Percentiles rank a stretch among this genome's conserved stretches.
Evolutionary conservation across 306 rosid species (phyloP).

Genomic region (Cicer bijugum): DNA sequence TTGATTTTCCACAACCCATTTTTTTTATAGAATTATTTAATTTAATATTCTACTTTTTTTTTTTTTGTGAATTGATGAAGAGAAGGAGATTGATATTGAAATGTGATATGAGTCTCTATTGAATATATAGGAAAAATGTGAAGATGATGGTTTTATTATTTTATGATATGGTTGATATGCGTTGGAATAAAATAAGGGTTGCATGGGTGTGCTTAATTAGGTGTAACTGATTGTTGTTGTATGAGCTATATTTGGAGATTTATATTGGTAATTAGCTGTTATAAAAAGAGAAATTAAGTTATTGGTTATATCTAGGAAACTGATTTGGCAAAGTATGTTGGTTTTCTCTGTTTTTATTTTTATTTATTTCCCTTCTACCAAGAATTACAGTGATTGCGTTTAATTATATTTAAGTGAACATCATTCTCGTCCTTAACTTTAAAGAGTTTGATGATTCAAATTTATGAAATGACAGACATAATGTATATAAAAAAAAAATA

Average conservation of each 20-base stretch:
- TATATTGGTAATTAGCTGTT: constrained; percentile 27
- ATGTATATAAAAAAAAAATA: too few relatives aligned
- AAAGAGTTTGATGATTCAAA: too few relatives aligned
- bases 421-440: too few relatives aligned
- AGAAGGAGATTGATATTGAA: not conserved
- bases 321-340: not conserved
- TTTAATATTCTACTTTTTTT: not conserved
- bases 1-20: constrained; percentile 91
- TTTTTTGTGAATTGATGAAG: constrained; percentile 33
- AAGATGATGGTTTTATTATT: constrained; percentile 7
- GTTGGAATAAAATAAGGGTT: constrained; percentile 30
- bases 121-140: not conserved
- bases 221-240: constrained; percentile 31
- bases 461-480: too few relatives aligned
- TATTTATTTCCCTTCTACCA: too few relatives aligned
- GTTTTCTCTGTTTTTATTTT: not conserved
- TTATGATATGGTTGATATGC: constrained; percentile 35
- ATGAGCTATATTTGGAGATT: constrained; percentile 27
- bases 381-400: too few relatives aligned
- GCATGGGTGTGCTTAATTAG: constrained; percentile 50
- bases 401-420: too few relatives aligned
- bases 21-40: not conserved
- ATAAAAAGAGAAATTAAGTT: not conserved
- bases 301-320: constrained; percentile 22
- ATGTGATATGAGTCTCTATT: constrained; percentile 13